Evolutionary conservation across 306 rosid species (phyloP), one percentile per base, ranked within the genome.

Genomic region (Styphnolobium japonicum): DNA sequence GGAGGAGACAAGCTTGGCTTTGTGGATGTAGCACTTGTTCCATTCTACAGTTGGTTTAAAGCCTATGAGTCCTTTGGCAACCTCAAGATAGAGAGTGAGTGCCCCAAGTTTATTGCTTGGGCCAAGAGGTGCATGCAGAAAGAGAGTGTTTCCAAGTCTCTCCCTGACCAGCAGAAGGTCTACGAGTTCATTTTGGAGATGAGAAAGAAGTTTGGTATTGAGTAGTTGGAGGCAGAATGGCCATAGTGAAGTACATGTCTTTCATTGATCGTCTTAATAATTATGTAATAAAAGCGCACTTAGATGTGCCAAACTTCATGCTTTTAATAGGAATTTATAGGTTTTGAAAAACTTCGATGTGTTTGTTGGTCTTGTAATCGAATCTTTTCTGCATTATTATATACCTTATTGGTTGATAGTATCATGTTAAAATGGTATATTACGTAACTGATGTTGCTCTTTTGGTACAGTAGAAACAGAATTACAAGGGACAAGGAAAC

Each of bases 71-170:
- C 8, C 0, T 80, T 46, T 61, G 87, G 78, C 0, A 56, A 27
- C 25, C 14, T 86, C 34, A 84, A 67, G 67, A 31, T 69, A 12
- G 90, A 73, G 65, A 27, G 74, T 7, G 88, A 86, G 61, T 82
- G 90, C 10, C 92, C 92, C 16, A 89, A 84, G 77, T n/a, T 89
- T 12, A 6, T 51, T 64, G 86, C 58, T 34, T 89, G 92, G 92
- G 81, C 71, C 0, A 89, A 62, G 34, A 86, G 86, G 55, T 86
- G 90, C 58, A 0, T 73, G 49, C 72, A 80, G 68, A 82, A 29
- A 29, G 76, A 89, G 34, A 86, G 81, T n/a, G 81, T 86, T 40
- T 63, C 84, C 9, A 84, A 77, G 39, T 76, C 92, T 36, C 76
- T 89, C 39, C 84, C 90, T 21, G 78, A 82, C 53, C 86, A 79